phyloP scores from a whole-genome alignment of 768 basidiomycete species.

The Mycena leptocephala region DNA sequence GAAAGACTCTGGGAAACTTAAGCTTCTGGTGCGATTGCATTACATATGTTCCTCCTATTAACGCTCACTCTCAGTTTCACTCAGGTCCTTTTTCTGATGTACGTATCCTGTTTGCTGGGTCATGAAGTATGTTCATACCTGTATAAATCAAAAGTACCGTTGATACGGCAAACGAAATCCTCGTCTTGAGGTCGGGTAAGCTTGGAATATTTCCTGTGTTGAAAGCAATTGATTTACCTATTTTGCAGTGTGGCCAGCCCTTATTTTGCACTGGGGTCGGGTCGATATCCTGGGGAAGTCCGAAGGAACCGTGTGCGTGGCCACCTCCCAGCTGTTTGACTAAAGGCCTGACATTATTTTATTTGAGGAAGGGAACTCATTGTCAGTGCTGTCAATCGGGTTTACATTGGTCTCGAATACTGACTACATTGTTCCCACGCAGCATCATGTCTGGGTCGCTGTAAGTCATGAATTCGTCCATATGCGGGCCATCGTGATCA shows the following conservation, averaged over 20 bases:
- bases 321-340: neutral
- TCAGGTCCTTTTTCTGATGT: conserved; percentile 17
- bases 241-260: conserved; percentile 15
- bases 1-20: neutral
- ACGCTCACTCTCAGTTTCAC: neutral
- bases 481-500: too few relatives aligned
- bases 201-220: neutral
- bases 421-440: neutral
- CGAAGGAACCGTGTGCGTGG: conserved; percentile 4
- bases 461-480: neutral
- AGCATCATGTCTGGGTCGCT: conserved; percentile 26
- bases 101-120: neutral
- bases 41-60: neutral
- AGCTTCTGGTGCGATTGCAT: neutral
- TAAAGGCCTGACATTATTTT: neutral
- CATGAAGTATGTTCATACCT: neutral
- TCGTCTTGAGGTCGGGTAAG: conserved; percentile 10
- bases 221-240: neutral
- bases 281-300: conserved; percentile 13
- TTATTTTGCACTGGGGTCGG: conserved; percentile 15
- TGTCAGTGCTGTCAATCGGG: neutral
- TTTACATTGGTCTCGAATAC: neutral
- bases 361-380: conserved; percentile 14
- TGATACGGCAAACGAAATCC: conserved; percentile 21
- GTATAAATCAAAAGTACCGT: neutral